A percentile compares a stretch with the other conserved stretches of the same genome.
Conservation (phyloP, 164 flowering plant genomes). For the Sedum album region DNA sequence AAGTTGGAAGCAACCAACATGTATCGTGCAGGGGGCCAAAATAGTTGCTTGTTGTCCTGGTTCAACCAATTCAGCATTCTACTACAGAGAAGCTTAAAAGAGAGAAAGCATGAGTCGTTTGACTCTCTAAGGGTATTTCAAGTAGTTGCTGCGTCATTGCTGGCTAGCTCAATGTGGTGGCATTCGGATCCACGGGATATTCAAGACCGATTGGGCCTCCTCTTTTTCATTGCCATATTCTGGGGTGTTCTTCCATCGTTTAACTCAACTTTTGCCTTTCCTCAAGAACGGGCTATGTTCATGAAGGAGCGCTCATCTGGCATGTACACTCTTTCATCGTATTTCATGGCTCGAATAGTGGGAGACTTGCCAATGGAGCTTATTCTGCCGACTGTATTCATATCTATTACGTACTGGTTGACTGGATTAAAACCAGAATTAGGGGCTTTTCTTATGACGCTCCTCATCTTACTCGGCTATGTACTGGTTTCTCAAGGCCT, state of each 20-base stretch:
- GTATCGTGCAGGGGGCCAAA: not conserved
- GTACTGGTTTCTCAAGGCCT: slow-evolving; percentile 84
- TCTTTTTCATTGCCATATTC: slow-evolving; percentile 73
- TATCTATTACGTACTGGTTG: slow-evolving; percentile 61
- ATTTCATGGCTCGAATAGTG: slow-evolving; percentile 64
- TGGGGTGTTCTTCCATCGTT: slow-evolving; percentile 86
- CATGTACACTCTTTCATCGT: slow-evolving; percentile 76
- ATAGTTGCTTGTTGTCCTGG: slow-evolving; percentile 33
- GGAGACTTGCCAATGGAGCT: slow-evolving; percentile 87
- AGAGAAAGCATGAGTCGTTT: slow-evolving; percentile 69
- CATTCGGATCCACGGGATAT: slow-evolving; percentile 47
- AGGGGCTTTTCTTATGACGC: slow-evolving; percentile 33
- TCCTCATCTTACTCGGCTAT: slow-evolving; percentile 44
- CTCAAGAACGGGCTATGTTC: slow-evolving; percentile 80
- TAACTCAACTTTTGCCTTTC: slow-evolving; percentile 67
- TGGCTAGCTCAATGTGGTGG: slow-evolving; percentile 88
- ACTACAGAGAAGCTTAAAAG: slow-evolving; percentile 65
- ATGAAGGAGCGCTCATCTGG: slow-evolving; percentile 67
- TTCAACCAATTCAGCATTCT: slow-evolving; percentile 59
- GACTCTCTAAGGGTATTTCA: slow-evolving; percentile 61
- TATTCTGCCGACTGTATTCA: slow-evolving; percentile 57
- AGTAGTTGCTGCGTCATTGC: slow-evolving; percentile 46
- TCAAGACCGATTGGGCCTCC: slow-evolving; percentile 78
- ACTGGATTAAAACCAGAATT: slow-evolving; percentile 48
- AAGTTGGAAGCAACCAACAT: not conserved